Evolutionary conservation across 139 green algal species (phyloP).

Genomic region (Chlorella sp.): DNA sequence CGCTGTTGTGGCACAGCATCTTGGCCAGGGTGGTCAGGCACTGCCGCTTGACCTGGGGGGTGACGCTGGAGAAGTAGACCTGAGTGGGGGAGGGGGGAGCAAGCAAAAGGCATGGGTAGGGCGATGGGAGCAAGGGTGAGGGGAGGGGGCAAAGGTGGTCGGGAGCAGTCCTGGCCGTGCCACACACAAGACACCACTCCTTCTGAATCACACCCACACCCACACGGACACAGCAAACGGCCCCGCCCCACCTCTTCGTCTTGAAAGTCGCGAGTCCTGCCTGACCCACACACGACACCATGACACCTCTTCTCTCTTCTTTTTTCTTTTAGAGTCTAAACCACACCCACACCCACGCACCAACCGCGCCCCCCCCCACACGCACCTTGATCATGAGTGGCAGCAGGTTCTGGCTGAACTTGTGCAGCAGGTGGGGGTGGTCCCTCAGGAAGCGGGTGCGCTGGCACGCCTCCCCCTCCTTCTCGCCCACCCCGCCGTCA

Average conservation of each 20-base stretch:
- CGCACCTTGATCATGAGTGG: conserved; percentile 77
- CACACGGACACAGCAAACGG: too few relatives aligned
- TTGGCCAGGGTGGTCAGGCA: conserved; percentile 79
- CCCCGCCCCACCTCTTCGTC: too few relatives aligned
- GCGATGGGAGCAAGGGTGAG: not conserved
- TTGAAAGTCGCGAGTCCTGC: too few relatives aligned
- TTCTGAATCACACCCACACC: too few relatives aligned
- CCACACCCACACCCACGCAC: not conserved
- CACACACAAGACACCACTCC: too few relatives aligned
- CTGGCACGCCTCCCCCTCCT: not conserved
- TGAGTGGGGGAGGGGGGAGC: conserved; percentile 1
- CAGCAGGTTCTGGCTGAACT: conserved; percentile 77
- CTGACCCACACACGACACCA: too few relatives aligned
- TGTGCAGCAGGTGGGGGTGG: conserved; percentile 65
- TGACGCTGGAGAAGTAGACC: conserved; percentile 69
- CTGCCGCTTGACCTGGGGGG: conserved; percentile 68
- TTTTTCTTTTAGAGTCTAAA: not conserved
- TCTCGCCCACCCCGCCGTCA: not conserved
- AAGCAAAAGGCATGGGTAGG: too few relatives aligned
- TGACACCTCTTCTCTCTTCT: too few relatives aligned
- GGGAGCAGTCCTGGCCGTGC: too few relatives aligned
- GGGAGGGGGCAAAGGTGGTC: too few relatives aligned
- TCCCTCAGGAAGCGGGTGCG: conserved; percentile 56
- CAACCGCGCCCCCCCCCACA: not conserved
- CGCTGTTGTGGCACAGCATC: conserved; percentile 67